phyloP scores from a whole-genome alignment of 305 asterid genomes.

The Fraxinus greggii region DNA sequence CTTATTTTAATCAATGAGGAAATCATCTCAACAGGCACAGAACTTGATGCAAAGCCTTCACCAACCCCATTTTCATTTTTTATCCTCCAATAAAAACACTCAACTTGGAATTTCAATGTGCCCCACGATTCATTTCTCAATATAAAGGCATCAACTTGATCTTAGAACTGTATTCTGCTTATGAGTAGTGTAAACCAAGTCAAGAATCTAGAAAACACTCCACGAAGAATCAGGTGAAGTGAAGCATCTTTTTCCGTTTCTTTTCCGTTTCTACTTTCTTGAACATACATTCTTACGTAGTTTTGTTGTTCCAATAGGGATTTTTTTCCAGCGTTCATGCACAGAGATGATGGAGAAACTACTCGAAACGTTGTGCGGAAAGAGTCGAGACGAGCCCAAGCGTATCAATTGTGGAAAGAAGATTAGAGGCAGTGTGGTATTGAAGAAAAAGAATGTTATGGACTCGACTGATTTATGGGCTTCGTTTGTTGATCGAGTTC shows the following conservation, averaged over 20 bases:
- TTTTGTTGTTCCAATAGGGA: constrained; percentile 22
- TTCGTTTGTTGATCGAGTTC: constrained; percentile 43
- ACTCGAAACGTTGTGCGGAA: constrained; percentile 56
- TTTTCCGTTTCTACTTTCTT: neutral
- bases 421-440: constrained; percentile 51
- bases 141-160: neutral
- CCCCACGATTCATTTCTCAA: constrained; percentile 13
- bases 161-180: neutral
- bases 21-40: neutral
- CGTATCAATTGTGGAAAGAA: constrained; percentile 21
- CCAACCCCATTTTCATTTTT: neutral
- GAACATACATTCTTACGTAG: neutral
- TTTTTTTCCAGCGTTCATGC: constrained; percentile 27
- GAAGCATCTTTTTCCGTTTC: neutral
- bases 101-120: neutral
- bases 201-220: neutral
- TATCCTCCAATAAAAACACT: constrained; percentile 20
- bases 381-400: constrained; percentile 31
- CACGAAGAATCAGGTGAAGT: neutral
- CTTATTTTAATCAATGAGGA: neutral
- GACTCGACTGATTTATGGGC: constrained; percentile 46
- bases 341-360: constrained; percentile 50
- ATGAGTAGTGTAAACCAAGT: neutral
- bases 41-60: neutral
- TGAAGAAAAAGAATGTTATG: constrained; percentile 62